Conservation (phyloP, 768 basidiomycete species). For the Gautieria morchelliformis region DNA sequence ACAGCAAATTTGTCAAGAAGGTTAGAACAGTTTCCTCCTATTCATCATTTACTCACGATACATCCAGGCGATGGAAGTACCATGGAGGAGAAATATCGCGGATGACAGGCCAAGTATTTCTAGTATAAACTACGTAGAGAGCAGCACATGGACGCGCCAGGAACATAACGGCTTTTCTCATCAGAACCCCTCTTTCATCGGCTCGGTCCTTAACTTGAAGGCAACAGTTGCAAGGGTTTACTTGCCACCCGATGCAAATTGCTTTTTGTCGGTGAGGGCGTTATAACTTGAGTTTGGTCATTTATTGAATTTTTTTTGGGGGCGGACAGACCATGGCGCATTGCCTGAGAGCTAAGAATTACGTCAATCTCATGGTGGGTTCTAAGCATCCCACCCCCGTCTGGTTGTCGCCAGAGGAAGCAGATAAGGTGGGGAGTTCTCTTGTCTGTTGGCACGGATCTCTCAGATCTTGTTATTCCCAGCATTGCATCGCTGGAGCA, state of each 20-base stretch:
- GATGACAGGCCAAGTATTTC: too few relatives aligned
- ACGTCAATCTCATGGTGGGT: constrained; percentile 82
- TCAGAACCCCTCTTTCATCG: constrained; percentile 80
- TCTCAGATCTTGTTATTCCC: not conserved
- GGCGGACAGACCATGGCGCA: constrained; percentile 60
- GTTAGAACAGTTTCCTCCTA: constrained; percentile 22
- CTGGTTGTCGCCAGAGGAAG: constrained; percentile 72
- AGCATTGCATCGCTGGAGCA: constrained; percentile 82
- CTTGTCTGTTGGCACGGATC: not conserved
- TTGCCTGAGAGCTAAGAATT: constrained; percentile 76
- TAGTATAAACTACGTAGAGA: constrained; percentile 80
- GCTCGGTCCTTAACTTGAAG: constrained; percentile 76
- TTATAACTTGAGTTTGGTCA: not conserved
- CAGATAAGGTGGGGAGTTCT: constrained; percentile 39
- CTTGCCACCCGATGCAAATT: constrained; percentile 86
- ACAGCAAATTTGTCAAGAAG: constrained; percentile 84
- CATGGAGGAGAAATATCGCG: too few relatives aligned
- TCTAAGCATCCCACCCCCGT: constrained; percentile 76
- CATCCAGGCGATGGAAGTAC: constrained; percentile 42
- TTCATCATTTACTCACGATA: not conserved
- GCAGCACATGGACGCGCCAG: constrained; percentile 77
- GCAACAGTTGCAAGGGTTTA: constrained; percentile 64
- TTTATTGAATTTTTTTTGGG: not conserved
- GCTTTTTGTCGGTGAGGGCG: constrained; percentile 46
- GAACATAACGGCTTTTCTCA: constrained; percentile 89